Evolutionary conservation across 495 filamentous ascomycete species (phyloP).

Genomic region (Podospora australis): DNA sequence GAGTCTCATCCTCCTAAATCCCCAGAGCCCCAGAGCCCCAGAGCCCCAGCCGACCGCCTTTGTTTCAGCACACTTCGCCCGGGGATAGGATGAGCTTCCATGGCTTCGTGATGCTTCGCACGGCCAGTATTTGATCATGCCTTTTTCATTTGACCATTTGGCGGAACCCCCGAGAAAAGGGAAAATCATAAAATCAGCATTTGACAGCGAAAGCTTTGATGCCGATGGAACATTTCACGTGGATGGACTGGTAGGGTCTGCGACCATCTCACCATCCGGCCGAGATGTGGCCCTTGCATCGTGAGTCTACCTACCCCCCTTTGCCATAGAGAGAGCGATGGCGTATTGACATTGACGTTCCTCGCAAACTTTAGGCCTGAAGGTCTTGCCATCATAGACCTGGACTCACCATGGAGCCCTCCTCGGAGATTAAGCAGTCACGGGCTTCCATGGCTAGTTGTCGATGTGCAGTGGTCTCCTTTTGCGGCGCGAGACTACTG

Average conservation of each 20-base stretch:
- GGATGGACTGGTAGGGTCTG: constrained; percentile 55
- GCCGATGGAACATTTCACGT: constrained; percentile 78
- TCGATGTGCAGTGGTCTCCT: constrained; percentile 98
- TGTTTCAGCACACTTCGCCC: too few species aligned
- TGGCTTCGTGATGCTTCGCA: constrained; percentile 8
- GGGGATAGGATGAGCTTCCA: too few species aligned
- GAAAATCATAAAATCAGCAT: constrained; percentile 57
- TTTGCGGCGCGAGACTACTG: constrained; percentile 84
- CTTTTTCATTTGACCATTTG: constrained; percentile 33
- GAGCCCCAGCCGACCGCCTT: too few species aligned
- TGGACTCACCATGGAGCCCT: constrained; percentile 84
- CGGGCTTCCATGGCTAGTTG: constrained; percentile 87
- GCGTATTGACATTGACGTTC: constrained; percentile 8
- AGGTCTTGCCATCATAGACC: constrained; percentile 86
- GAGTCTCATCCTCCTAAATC: too few species aligned
- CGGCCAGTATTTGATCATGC: constrained; percentile 26
- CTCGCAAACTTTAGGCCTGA: constrained; percentile 46
- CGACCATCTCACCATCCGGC: constrained; percentile 84
- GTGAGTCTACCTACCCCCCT: too few species aligned
- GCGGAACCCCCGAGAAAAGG: constrained; percentile 39
- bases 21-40: not conserved
- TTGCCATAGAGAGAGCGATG: too few species aligned
- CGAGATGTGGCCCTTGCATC: constrained; percentile 90
- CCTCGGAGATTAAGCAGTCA: constrained; percentile 77
- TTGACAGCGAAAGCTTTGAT: constrained; percentile 81